A percentile compares a stretch with the other conserved stretches of the same genome.
Evolutionary conservation across 805 yeast genomes (phyloP).

Genomic region (Kuraishia borneana): DNA sequence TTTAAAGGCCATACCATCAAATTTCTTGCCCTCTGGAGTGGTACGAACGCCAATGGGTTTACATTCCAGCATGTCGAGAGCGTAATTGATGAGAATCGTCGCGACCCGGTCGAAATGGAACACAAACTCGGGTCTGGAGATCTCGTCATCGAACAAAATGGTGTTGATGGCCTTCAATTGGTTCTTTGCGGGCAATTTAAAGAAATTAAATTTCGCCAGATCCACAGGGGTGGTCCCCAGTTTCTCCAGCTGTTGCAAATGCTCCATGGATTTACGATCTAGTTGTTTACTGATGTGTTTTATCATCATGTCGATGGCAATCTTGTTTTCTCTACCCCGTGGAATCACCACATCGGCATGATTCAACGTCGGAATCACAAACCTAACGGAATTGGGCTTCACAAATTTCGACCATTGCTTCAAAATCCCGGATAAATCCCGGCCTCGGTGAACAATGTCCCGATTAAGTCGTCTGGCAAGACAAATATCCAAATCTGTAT

Average conservation of each 20-base stretch:
- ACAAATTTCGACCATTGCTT: conserved; percentile 87
- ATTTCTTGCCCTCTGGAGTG: conserved; percentile 15
- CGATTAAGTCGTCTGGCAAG: conserved; percentile 79
- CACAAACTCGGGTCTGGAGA: conserved; percentile 66
- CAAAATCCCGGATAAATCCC: conserved; percentile 74
- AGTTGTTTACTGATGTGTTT: conserved; percentile 71
- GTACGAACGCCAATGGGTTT: conserved; percentile 10
- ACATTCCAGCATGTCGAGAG: conserved; percentile 42
- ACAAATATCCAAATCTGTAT: conserved; percentile 89
- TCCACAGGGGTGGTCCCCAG: too few relatives aligned
- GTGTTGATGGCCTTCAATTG: conserved; percentile 69
- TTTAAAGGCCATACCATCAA: conserved; percentile 18
- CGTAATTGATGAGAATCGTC: conserved; percentile 53
- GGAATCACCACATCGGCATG: conserved; percentile 88
- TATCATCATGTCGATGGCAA: conserved; percentile 73
- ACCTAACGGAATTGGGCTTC: conserved; percentile 79
- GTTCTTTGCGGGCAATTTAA: conserved; percentile 33
- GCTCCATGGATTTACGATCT: conserved; percentile 50
- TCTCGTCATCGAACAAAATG: conserved; percentile 42
- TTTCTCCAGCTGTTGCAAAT: conserved; percentile 48
- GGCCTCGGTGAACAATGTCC: conserved; percentile 77
- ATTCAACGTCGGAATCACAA: conserved; percentile 64
- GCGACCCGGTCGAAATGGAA: conserved; percentile 84
- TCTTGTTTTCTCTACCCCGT: conserved; percentile 70
- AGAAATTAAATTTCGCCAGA: conserved; percentile 1